Percentiles rank a stretch among this genome's conserved stretches.
These are phyloP conservation scores for Aquanectria penicillioides DNA, from an alignment of 2,329 filamentous ascomycete species.

Conservation along the genomic window DNA sequence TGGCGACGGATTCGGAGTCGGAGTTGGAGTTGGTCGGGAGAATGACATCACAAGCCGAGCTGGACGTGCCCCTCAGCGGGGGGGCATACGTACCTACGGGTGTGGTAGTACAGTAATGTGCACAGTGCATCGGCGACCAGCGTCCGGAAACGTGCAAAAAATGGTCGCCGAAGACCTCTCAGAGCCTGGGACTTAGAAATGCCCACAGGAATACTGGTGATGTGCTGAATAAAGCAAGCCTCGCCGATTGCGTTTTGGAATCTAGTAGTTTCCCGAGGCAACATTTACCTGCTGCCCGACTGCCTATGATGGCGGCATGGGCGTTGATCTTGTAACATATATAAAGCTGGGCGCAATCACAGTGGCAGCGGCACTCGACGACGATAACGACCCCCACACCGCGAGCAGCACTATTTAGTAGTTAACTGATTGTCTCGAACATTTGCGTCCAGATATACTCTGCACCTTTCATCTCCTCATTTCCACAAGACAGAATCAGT, in stretches of 20 bases:
- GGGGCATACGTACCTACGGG: background rate
- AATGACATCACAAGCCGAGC: constrained; percentile 4
- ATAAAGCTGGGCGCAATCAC: background rate
- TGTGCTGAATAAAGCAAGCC: too few relatives aligned
- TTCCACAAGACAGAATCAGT: too few relatives aligned
- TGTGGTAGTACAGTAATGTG: background rate
- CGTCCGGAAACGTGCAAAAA: background rate
- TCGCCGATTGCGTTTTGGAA: too few relatives aligned
- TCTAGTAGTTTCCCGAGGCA: too few relatives aligned
- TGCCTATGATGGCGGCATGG: too few relatives aligned
- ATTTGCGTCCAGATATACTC: background rate
- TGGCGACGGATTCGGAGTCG: too few relatives aligned
- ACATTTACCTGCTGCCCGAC: too few relatives aligned
- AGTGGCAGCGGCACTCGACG: background rate
- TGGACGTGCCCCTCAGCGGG: background rate
- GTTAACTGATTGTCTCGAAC: background rate
- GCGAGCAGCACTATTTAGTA: background rate
- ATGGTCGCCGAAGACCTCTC: constrained; percentile 1
- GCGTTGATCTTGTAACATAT: too few relatives aligned
- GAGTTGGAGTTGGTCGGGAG: too few relatives aligned
- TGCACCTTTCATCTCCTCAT: background rate
- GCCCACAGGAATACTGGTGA: background rate
- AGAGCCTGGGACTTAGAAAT: constrained; percentile 3
- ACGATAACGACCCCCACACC: background rate
- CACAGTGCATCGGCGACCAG: constrained; percentile 22